phyloP scores from a whole-genome alignment of 768 basidiomycete species.

The Tylopilus vinaceipallidus region DNA sequence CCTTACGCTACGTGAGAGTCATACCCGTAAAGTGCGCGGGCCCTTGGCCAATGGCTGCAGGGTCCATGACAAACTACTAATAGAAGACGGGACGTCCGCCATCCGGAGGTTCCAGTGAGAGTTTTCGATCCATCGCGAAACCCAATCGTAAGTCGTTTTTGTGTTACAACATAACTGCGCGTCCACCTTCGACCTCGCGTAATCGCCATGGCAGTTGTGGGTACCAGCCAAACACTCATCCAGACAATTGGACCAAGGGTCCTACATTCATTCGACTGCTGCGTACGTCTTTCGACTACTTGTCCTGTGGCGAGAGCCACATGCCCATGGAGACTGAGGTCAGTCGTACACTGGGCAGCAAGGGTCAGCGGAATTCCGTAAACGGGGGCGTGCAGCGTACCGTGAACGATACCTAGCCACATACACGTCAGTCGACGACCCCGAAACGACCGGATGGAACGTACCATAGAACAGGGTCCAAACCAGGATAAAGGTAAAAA shows the following conservation, averaged over 20 bases:
- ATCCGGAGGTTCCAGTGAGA: constrained; percentile 4
- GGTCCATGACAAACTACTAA: too few relatives aligned
- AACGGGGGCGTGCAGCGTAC: constrained; percentile 26
- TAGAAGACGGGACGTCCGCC: background rate
- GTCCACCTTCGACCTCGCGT: background rate
- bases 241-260: background rate
- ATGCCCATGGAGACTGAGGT: background rate
- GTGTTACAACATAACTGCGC: background rate
- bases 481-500: constrained; percentile 86
- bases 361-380: constrained; percentile 12
- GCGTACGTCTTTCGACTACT: background rate
- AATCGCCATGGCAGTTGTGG: background rate
- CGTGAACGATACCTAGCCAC: constrained; percentile 46
- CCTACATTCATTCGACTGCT: background rate
- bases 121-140: constrained; percentile 15
- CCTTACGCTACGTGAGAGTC: too few relatives aligned
- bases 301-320: background rate
- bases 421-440: constrained; percentile 2
- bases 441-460: constrained; percentile 25
- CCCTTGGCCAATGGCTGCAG: too few relatives aligned
- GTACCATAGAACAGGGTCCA: constrained; percentile 94
- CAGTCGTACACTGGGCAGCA: constrained; percentile 41
- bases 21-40: background rate
- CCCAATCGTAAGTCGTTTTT: background rate
- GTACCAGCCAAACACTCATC: background rate